phyloP scores from a whole-genome alignment of 176 grass and related monocot species.

The Bothriochloa decipiens region DNA sequence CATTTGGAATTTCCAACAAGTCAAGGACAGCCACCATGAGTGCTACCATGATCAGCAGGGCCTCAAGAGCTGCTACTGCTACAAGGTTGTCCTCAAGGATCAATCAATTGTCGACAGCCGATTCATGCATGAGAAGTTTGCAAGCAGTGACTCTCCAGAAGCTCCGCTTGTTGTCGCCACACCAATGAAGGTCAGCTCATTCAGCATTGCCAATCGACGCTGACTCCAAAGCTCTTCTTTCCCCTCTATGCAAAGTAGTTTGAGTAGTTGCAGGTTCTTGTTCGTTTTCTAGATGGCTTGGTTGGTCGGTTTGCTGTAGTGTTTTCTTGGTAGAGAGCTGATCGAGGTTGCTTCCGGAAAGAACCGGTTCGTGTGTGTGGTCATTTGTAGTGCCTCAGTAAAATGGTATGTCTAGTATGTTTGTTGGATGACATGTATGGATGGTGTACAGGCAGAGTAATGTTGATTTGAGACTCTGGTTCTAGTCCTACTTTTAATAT shows the following conservation, averaged over 20 bases:
- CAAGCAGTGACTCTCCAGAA: constrained; percentile 55
- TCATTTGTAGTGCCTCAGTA: neutral
- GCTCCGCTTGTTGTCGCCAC: constrained; percentile 89
- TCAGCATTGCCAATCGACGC: constrained; percentile 55
- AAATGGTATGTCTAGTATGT: neutral
- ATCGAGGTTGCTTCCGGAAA: neutral
- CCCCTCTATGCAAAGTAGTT: neutral
- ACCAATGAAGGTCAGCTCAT: constrained; percentile 81
- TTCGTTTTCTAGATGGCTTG: neutral
- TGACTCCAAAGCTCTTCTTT: neutral
- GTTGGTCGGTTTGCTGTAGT: neutral
- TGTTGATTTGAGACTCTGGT: neutral
- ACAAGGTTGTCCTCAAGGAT: constrained; percentile 83
- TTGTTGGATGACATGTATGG: neutral
- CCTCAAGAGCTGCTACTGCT: constrained; percentile 97
- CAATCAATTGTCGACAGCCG: constrained; percentile 90
- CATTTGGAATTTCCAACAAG: constrained; percentile 86
- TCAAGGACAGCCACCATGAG: constrained; percentile 81
- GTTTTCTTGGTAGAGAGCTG: neutral
- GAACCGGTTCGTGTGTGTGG: neutral
- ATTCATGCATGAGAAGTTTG: constrained; percentile 95
- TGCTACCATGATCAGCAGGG: constrained; percentile 88
- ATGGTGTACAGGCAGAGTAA: neutral
- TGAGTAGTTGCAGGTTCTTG: constrained; percentile 15
- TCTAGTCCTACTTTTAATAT: neutral